A percentile compares a stretch with the other conserved stretches of the same genome.
Evolutionary conservation across 768 basidiomycete species (phyloP).

Genomic region (Hortiboletus campestris): DNA sequence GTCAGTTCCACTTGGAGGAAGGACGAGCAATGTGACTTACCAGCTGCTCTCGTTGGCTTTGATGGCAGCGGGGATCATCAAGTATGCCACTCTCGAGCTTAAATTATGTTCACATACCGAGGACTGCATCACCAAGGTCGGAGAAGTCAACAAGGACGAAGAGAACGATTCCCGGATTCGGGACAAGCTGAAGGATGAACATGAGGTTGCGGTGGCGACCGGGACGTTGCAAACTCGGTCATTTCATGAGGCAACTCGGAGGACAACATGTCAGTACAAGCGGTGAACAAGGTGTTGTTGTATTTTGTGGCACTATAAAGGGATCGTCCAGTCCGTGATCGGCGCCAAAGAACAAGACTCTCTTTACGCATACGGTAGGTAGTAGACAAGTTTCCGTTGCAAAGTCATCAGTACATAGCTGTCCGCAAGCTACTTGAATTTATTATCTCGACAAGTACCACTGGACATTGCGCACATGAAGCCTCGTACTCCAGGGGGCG

Average conservation of each 20-base stretch:
- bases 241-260: not conserved
- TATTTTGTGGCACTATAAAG: conserved; percentile 6
- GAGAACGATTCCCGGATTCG: conserved; percentile 19
- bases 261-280: conserved; percentile 1
- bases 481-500: not conserved
- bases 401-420: not conserved
- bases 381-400: not conserved
- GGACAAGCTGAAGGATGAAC: conserved; percentile 20
- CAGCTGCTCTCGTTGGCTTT: conserved; percentile 22
- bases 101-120: conserved; percentile 19
- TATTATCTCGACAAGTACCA: not conserved
- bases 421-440: not conserved
- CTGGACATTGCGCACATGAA: not conserved
- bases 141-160: conserved; percentile 1
- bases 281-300: conserved; percentile 26
- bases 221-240: not conserved
- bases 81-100: conserved; percentile 13
- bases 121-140: conserved; percentile 2
- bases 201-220: conserved; percentile 25
- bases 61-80: conserved; percentile 22
- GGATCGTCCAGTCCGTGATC: not conserved
- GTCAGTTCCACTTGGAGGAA: conserved; percentile 5
- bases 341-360: conserved; percentile 5
- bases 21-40: conserved; percentile 17
- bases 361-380: not conserved